Evolutionary conservation across 108 stramenopile species (phyloP).

Genomic region (Schizochytrium sp.): DNA sequence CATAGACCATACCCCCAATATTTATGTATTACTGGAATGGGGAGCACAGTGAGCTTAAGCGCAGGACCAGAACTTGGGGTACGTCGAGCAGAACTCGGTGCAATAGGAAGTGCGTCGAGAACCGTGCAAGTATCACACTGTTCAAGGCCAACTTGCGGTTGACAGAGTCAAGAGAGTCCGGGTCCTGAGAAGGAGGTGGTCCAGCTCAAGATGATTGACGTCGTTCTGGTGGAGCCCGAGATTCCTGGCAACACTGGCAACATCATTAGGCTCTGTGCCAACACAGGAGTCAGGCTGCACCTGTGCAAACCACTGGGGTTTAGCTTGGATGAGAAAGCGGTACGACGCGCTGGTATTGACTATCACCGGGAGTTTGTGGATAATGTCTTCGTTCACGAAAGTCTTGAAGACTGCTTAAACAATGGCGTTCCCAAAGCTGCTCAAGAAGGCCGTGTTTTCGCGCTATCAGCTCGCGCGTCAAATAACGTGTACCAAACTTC

Average conservation of each 20-base stretch:
- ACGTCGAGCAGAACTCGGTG: too few relatives aligned
- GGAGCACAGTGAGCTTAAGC: too few relatives aligned
- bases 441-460: background rate
- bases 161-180: too few relatives aligned
- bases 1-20: too few relatives aligned
- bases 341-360: background rate
- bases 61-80: too few relatives aligned
- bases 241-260: conserved; percentile 29
- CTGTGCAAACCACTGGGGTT: conserved; percentile 16
- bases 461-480: background rate
- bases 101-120: too few relatives aligned
- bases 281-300: background rate
- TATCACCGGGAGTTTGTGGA: conserved; percentile 14
- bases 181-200: too few relatives aligned
- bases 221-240: conserved; percentile 18
- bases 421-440: background rate
- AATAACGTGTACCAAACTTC: background rate
- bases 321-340: conserved; percentile 1
- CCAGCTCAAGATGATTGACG: background rate
- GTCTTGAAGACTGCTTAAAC: background rate
- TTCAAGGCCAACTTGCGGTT: too few relatives aligned
- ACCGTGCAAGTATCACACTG: too few relatives aligned
- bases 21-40: too few relatives aligned
- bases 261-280: conserved; percentile 4
- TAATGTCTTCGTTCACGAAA: background rate